Conservation (phyloP, 257 asterid genomes). For the Coffea canephora region DNA sequence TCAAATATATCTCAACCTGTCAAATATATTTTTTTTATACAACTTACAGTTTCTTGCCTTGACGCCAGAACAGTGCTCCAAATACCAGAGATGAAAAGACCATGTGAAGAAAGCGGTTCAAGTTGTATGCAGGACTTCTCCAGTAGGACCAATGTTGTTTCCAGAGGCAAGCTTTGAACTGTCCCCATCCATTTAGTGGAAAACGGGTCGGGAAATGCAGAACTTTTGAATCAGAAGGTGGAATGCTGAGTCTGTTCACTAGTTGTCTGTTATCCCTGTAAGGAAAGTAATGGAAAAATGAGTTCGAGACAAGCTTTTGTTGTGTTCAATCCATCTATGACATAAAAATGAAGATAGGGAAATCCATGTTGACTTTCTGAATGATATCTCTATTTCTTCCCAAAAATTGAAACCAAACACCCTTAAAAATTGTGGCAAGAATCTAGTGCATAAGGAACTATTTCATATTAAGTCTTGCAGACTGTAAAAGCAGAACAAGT, state of each 20-base stretch:
- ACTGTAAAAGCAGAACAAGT: too few species aligned
- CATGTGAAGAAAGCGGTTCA: conserved; percentile 17
- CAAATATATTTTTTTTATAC: background rate
- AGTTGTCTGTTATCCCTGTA: conserved; percentile 23
- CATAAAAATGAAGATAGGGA: too few species aligned
- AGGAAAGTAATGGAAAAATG: background rate
- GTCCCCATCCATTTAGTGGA: conserved; percentile 27
- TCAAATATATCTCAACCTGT: background rate
- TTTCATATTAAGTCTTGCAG: too few species aligned
- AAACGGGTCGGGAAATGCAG: conserved; percentile 22
- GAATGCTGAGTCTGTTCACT: conserved; percentile 10
- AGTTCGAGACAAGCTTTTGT: background rate
- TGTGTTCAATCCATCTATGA: too few species aligned
- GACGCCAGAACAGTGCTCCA: conserved; percentile 22
- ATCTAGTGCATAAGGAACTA: too few species aligned
- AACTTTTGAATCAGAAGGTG: conserved; percentile 20
- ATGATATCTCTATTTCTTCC: too few species aligned
- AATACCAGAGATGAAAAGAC: conserved; percentile 20
- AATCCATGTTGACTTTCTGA: too few species aligned
- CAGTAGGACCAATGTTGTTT: conserved; percentile 32
- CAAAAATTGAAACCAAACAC: too few species aligned
- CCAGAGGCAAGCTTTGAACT: conserved; percentile 23
- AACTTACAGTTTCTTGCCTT: conserved; percentile 25
- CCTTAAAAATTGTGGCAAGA: too few species aligned
- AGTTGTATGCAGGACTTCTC: conserved; percentile 37